Evolutionary conservation across 2,329 filamentous ascomycete species (phyloP).

Genomic region (Trichoderma endophyticum): DNA sequence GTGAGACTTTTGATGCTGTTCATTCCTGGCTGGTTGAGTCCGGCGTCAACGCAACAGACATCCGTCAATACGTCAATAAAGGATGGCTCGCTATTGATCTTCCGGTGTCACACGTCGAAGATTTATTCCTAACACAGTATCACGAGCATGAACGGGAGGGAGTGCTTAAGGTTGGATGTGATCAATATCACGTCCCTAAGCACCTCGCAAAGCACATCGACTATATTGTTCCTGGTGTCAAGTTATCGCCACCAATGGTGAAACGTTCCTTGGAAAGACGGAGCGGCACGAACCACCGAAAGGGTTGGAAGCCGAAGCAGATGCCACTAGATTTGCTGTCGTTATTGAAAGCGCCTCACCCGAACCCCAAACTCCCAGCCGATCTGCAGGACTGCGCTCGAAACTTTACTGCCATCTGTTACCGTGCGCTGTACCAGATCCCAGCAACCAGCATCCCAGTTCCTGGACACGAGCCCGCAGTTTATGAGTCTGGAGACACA

Average conservation of each 20-base stretch:
- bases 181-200: constrained; percentile 39
- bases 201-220: constrained; percentile 42
- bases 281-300: not conserved
- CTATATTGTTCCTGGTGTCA: constrained; percentile 49
- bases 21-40: constrained; percentile 49
- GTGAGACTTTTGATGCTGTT: constrained; percentile 47
- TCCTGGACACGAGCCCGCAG: constrained; percentile 49
- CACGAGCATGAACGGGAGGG: constrained; percentile 20
- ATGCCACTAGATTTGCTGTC: not conserved
- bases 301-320: constrained; percentile 13
- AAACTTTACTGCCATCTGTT: constrained; percentile 55
- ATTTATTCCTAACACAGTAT: constrained; percentile 18
- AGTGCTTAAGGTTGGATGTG: constrained; percentile 28
- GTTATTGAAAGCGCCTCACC: not conserved
- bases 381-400: constrained; percentile 40
- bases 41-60: constrained; percentile 46
- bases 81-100: constrained; percentile 36
- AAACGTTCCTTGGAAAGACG: constrained; percentile 11
- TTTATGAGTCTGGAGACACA: constrained; percentile 49
- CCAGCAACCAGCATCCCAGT: constrained; percentile 46
- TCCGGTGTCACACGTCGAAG: constrained; percentile 18
- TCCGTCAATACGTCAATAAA: constrained; percentile 48
- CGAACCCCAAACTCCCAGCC: not conserved
- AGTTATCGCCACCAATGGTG: constrained; percentile 30
- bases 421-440: constrained; percentile 44